These are phyloP conservation scores for Magnaporthiopsis incrustans DNA, from an alignment of 2,329 filamentous ascomycete species.

Conservation along the genomic window DNA sequence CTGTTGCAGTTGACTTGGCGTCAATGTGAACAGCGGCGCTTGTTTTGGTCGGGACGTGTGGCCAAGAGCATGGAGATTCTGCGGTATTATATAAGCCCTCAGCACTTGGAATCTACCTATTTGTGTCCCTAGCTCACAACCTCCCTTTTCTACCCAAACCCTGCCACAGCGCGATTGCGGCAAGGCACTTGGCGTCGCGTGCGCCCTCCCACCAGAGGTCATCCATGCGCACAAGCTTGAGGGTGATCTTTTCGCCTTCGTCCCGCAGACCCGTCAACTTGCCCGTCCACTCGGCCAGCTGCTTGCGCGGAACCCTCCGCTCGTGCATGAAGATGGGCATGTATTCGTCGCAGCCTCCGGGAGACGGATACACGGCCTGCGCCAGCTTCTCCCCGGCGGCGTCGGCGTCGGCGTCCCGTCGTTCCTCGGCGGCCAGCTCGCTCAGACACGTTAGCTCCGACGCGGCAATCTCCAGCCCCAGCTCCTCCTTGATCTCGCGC, in stretches of 20 bases:
- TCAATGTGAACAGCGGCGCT: too few relatives aligned
- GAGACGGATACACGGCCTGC: slow-evolving; percentile 46
- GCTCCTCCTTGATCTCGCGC: slow-evolving; percentile 53
- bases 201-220: slow-evolving; percentile 51
- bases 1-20: not conserved
- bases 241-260: slow-evolving; percentile 53
- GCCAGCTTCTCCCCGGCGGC: slow-evolving; percentile 29
- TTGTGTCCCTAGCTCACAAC: slow-evolving; percentile 20
- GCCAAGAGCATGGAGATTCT: too few relatives aligned
- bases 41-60: too few relatives aligned
- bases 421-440: slow-evolving; percentile 30
- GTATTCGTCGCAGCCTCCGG: slow-evolving; percentile 53
- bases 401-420: not conserved
- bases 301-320: slow-evolving; percentile 37
- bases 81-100: too few relatives aligned
- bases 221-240: slow-evolving; percentile 48
- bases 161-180: slow-evolving; percentile 51
- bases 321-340: slow-evolving; percentile 51
- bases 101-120: not conserved
- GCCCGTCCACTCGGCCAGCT: slow-evolving; percentile 47
- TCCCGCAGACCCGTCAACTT: slow-evolving; percentile 49
- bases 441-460: slow-evolving; percentile 42
- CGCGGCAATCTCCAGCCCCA: slow-evolving; percentile 43
- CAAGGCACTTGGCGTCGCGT: slow-evolving; percentile 51
- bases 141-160: slow-evolving; percentile 41